These are phyloP conservation scores for Lasiosphaeria ovina DNA, from an alignment of 495 filamentous ascomycete genomes.

Conservation along the genomic window DNA sequence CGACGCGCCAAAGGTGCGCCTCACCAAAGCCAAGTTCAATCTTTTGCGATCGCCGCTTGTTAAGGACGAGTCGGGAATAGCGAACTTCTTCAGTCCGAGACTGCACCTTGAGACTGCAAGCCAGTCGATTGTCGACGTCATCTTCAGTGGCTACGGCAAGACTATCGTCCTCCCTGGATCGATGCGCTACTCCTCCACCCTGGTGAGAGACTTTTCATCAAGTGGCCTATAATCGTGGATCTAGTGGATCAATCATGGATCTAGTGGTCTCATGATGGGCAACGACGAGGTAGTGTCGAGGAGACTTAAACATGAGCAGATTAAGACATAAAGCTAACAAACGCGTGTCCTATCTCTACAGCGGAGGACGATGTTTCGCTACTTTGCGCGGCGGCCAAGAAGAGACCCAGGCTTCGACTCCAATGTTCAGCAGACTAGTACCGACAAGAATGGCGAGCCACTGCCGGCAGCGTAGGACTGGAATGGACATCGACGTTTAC, in stretches of 20 bases:
- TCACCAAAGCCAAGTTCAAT: conserved; percentile 31
- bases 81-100: conserved; percentile 35
- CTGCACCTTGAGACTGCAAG: conserved; percentile 38
- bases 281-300: not conserved
- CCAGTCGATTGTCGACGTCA: conserved; percentile 32
- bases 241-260: too few species aligned
- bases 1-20: conserved; percentile 31
- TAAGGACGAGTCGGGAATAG: conserved; percentile 27
- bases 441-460: conserved; percentile 12
- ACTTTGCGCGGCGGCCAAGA: not conserved
- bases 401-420: conserved; percentile 8
- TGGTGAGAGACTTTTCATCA: conserved; percentile 25
- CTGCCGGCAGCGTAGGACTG: not conserved
- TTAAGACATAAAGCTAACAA: not conserved
- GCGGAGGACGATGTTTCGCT: conserved; percentile 16
- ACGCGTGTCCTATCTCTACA: not conserved
- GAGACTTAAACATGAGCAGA: not conserved
- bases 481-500: too few species aligned
- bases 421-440: conserved; percentile 8
- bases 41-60: conserved; percentile 39
- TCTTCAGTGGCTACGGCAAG: conserved; percentile 34
- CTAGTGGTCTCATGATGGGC: not conserved
- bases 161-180: conserved; percentile 35
- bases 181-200: conserved; percentile 31
- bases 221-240: too few species aligned